These are phyloP conservation scores for Terfezia boudieri DNA, from an alignment of 495 filamentous ascomycete species.

Conservation along the genomic window DNA sequence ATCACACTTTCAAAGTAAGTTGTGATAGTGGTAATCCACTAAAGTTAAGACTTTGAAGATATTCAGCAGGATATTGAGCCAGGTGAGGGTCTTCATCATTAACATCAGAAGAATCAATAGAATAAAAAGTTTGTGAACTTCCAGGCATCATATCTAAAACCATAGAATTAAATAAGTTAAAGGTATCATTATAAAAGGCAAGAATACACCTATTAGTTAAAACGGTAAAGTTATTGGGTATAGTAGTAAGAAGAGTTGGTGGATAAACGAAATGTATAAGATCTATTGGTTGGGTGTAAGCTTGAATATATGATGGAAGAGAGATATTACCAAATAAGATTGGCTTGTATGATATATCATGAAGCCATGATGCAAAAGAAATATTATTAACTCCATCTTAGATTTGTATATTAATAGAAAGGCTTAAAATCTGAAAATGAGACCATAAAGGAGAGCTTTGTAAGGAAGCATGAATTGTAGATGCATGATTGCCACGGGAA, in stretches of 20 bases:
- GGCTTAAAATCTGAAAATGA: too few relatives aligned
- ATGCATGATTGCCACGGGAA: too few relatives aligned
- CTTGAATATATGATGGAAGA: not conserved
- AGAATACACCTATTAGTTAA: not conserved
- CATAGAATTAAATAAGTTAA: not conserved
- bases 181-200: not conserved
- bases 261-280: not conserved
- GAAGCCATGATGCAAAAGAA: not conserved
- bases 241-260: not conserved
- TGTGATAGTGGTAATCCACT: not conserved
- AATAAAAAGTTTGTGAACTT: not conserved
- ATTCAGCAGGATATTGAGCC: not conserved
- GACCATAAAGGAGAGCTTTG: too few relatives aligned
- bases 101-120: not conserved
- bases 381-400: not conserved
- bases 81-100: not conserved
- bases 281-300: not conserved
- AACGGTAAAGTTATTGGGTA: not conserved
- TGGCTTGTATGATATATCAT: not conserved
- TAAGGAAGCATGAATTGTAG: too few relatives aligned
- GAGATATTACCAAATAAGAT: not conserved
- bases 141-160: not conserved
- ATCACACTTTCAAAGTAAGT: not conserved
- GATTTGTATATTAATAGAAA: too few relatives aligned
- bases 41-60: not conserved